Conservation (phyloP, 148 eudicot genomes). For the Chenopodium album region DNA sequence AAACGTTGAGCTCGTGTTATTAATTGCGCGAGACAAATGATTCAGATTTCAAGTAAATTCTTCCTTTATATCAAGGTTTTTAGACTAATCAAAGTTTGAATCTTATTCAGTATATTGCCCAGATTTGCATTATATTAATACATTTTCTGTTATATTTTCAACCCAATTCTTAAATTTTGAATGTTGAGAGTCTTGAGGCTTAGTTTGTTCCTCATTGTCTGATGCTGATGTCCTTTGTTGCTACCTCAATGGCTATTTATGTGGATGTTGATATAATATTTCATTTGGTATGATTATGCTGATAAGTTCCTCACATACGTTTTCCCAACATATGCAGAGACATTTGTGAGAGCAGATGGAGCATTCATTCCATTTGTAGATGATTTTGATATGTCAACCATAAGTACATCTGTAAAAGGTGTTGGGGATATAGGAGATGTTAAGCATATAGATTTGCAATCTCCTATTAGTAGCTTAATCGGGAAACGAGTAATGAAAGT, state of each 20-base stretch:
- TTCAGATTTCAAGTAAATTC: background rate
- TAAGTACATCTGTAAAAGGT: conserved; percentile 84
- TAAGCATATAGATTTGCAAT: conserved; percentile 77
- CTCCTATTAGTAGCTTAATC: conserved; percentile 71
- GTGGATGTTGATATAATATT: background rate
- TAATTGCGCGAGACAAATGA: background rate
- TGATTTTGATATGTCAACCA: conserved; percentile 81
- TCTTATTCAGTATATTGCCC: background rate
- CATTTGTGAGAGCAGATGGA: conserved; percentile 98
- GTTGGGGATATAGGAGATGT: conserved; percentile 90
- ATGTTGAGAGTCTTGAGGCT: background rate
- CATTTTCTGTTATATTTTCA: background rate
- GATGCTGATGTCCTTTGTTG: background rate
- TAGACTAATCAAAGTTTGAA: background rate
- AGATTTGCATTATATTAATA: background rate
- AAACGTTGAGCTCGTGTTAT: too few relatives aligned
- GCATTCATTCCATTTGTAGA: conserved; percentile 95
- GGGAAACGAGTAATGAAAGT: conserved; percentile 96
- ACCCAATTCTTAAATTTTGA: background rate
- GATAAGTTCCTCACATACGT: background rate
- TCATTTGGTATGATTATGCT: background rate
- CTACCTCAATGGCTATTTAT: background rate
- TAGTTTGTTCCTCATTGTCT: background rate
- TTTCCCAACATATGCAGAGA: conserved; percentile 55
- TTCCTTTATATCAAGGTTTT: background rate